Base-by-base conservation (phyloP, 2,329 filamentous ascomycete species). In the Geosmithia flava region DNA sequence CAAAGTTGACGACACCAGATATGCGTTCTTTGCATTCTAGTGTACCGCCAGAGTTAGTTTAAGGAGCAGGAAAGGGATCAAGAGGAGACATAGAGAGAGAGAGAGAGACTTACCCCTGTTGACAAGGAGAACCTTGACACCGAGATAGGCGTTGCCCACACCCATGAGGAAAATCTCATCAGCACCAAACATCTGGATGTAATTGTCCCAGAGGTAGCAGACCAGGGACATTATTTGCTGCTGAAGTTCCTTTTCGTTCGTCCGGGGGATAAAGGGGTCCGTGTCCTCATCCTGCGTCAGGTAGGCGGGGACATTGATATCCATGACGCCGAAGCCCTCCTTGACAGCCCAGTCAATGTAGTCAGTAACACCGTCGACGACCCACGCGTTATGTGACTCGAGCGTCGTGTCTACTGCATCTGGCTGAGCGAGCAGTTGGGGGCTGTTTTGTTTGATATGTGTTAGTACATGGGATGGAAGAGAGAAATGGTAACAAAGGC, bases 171-270 rank as follows among this genome's bases (percentile, higher is more conserved):
- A 86, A 16, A 97, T 78, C 47, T 91, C 80, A 6, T 83, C 80
- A 0, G 77, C 72, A 2, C 83, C 68, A 46, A 82, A 81, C 30
- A 86, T 73, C 70, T 95, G 87, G 19, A 98, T 80, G 59, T 96
- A 96, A 60, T 98, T 98, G 56, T 96, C 90, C 93, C 93, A 98
- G 15, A 98, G 70, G 59, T 95, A 97, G 51, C 77, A 81, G 4
- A 91, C 80, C 11, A 96, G 69, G 51, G 91, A 82, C 52, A 85
- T 80, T 0, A 78, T 81, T 62, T 78, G 77, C 48, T 72, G 69
- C 52, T 83, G 74, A 7, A 80, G 59, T 1, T 63, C 65, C 47
- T 62, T 66, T 54, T 76, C 76, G 29, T 66, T 65, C 27, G 67
- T 62, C 2, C 63, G 58, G 1, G 71, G 67, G 2, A 66, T 72